Conservation (phyloP, 768 basidiomycete species). For the Amanita jacksonii region DNA sequence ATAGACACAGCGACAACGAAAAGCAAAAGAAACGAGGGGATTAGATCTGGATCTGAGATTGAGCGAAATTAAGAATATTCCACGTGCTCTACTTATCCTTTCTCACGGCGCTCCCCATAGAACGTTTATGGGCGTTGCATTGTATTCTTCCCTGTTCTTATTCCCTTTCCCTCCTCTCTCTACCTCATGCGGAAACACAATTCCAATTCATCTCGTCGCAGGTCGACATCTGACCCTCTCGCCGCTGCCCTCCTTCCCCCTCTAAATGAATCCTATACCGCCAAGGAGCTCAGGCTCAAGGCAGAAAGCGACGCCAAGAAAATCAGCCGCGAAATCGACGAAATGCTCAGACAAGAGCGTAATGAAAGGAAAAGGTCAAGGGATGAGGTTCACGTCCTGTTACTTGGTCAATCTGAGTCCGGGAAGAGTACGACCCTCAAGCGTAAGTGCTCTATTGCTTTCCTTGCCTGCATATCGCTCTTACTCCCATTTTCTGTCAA, state of each 20-base stretch:
- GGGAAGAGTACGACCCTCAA: conserved; percentile 85
- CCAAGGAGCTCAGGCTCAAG: conserved; percentile 55
- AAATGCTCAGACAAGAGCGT: conserved; percentile 60
- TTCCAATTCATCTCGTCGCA: conserved; percentile 23
- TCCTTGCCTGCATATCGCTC: neutral
- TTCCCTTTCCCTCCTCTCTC: conserved; percentile 16
- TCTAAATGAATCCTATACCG: conserved; percentile 55
- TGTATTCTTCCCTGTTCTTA: conserved; percentile 14
- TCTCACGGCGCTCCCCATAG: neutral
- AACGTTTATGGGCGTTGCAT: conserved; percentile 9
- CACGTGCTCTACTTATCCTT: too few relatives aligned
- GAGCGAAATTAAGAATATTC: neutral
- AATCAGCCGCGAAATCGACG: conserved; percentile 71
- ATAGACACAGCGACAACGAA: too few relatives aligned
- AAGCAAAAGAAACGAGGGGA: too few relatives aligned
- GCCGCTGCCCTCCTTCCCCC: conserved; percentile 60
- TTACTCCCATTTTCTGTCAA: too few relatives aligned
- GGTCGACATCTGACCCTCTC: conserved; percentile 61
- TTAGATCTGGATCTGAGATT: neutral
- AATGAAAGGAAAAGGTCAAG: conserved; percentile 49
- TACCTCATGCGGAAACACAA: conserved; percentile 31
- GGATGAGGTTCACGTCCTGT: conserved; percentile 63
- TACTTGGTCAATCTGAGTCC: conserved; percentile 84
- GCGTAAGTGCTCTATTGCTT: conserved; percentile 45
- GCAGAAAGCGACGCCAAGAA: conserved; percentile 66